A percentile compares a stretch with the other conserved stretches of the same genome.
Evolutionary conservation across 306 rosid species (phyloP).

Genomic region (Vicia villosa): DNA sequence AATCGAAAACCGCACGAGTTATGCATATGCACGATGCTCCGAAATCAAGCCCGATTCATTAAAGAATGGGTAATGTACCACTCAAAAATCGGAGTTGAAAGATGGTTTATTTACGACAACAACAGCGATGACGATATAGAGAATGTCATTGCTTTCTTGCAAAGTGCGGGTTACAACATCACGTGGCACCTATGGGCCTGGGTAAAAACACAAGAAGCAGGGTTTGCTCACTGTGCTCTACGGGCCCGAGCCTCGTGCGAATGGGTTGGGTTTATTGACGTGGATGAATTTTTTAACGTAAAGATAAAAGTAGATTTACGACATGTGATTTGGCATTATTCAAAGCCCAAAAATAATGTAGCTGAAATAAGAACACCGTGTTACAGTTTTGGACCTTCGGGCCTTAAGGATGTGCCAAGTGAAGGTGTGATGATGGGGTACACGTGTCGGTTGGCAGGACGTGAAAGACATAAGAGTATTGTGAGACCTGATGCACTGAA

Average conservation of each 20-base stretch:
- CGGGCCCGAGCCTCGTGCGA: slow-evolving; percentile 59
- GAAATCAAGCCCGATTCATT: slow-evolving; percentile 73
- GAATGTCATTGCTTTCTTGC: slow-evolving; percentile 27
- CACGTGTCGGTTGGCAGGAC: slow-evolving; percentile 51
- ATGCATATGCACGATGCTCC: slow-evolving; percentile 79
- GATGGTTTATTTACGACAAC: slow-evolving; percentile 83
- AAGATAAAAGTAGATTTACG: slow-evolving; percentile 32
- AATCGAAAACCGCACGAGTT: slow-evolving; percentile 43
- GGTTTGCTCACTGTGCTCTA: slow-evolving; percentile 79
- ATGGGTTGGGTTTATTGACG: slow-evolving; percentile 86
- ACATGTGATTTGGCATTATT: slow-evolving; percentile 42
- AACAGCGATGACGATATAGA: slow-evolving; percentile 63
- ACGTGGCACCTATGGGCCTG: slow-evolving; percentile 71
- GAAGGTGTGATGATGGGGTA: slow-evolving; percentile 75
- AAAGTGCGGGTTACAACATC: slow-evolving; percentile 46
- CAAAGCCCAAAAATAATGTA: slow-evolving; percentile 27
- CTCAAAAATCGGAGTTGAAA: slow-evolving; percentile 60
- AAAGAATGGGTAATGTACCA: slow-evolving; percentile 90
- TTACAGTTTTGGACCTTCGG: slow-evolving; percentile 77
- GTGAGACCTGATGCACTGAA: slow-evolving; percentile 70
- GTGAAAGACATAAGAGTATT: slow-evolving; percentile 86
- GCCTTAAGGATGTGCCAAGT: slow-evolving; percentile 42
- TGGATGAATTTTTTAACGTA: slow-evolving; percentile 70
- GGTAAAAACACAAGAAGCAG: slow-evolving; percentile 81
- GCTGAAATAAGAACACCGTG: slow-evolving; percentile 67